Evolutionary conservation across 106 monocot genomes (phyloP).

Genomic region (Narthecium ossifragum): DNA sequence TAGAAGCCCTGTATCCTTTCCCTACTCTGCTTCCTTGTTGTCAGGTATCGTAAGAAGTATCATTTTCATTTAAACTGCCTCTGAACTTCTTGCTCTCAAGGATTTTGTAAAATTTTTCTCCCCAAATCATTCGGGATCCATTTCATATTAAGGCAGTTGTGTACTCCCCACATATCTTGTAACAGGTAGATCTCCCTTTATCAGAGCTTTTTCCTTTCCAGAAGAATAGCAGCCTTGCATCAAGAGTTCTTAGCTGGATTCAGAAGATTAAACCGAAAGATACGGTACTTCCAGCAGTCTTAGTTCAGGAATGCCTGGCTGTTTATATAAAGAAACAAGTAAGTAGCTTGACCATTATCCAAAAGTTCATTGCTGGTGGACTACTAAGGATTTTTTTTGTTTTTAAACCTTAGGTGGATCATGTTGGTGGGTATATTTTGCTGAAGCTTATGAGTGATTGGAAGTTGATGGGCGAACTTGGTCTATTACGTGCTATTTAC

Average conservation of each 20-base stretch:
- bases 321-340: conserved; percentile 77
- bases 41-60: conserved; percentile 27
- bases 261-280: conserved; percentile 33
- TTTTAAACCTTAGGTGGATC: conserved; percentile 61
- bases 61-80: neutral
- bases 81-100: no score
- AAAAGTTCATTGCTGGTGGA: neutral
- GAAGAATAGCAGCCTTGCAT: conserved; percentile 71
- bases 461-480: conserved; percentile 88
- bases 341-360: conserved; percentile 1
- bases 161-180: no score
- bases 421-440: conserved; percentile 68
- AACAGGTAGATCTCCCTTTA: conserved; percentile 54
- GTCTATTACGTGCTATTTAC: conserved; percentile 81
- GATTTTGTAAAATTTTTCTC: conserved; percentile 4
- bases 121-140: neutral
- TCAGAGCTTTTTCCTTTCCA: conserved; percentile 86
- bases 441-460: conserved; percentile 84
- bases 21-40: conserved; percentile 87
- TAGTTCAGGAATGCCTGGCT: conserved; percentile 68
- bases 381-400: neutral
- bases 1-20: conserved; percentile 59
- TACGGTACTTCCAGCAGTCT: conserved; percentile 47
- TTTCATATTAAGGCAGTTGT: no score
- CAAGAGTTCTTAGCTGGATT: conserved; percentile 63